Evolutionary conservation across 345 rosid genomes (phyloP).

Genomic region (Ailanthus altissimus): DNA sequence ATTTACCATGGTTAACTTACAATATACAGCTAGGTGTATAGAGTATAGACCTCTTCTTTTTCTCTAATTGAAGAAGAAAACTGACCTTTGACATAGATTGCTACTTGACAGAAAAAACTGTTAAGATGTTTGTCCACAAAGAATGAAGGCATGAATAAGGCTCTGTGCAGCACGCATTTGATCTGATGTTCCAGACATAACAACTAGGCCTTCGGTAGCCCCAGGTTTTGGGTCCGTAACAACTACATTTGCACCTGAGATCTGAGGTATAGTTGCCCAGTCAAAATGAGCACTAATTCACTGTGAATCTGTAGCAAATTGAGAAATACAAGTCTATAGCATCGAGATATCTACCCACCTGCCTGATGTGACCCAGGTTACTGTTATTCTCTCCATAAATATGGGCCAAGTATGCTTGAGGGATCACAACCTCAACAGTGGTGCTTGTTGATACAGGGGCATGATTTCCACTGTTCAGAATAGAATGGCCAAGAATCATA

Average conservation of each 20-base stretch:
- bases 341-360: constrained; percentile 42
- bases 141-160: constrained; percentile 72
- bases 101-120: too few relatives aligned
- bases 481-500: background rate
- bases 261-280: constrained; percentile 35
- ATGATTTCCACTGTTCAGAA: constrained; percentile 49
- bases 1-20: background rate
- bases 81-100: background rate
- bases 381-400: constrained; percentile 68
- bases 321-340: background rate
- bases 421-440: constrained; percentile 65
- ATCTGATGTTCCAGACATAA: constrained; percentile 61
- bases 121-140: constrained; percentile 45
- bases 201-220: constrained; percentile 57
- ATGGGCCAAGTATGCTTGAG: constrained; percentile 54
- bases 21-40: background rate
- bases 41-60: background rate
- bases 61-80: constrained; percentile 1
- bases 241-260: constrained; percentile 71
- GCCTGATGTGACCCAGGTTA: constrained; percentile 62
- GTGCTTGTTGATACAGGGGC: constrained; percentile 35
- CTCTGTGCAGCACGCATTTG: constrained; percentile 70
- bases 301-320: background rate
- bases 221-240: constrained; percentile 70
- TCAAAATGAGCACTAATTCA: constrained; percentile 5